phyloP scores from a whole-genome alignment of 2,329 filamentous ascomycete species.

The Fusarium hainanense region DNA sequence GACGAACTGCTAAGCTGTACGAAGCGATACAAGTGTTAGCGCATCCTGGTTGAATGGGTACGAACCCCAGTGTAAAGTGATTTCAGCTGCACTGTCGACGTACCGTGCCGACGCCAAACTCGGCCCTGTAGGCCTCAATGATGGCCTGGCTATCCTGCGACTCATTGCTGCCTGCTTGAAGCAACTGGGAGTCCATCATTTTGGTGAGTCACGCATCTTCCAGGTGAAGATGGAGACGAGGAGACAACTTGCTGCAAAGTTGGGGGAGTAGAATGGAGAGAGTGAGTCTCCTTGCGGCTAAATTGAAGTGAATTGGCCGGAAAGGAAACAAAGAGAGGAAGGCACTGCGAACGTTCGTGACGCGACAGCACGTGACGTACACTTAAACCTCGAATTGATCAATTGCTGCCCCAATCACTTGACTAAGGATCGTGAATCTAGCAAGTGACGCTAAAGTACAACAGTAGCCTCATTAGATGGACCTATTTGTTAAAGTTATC shows the following conservation, averaged over 20 bases:
- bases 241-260: neutral
- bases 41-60: slow-evolving; percentile 5
- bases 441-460: neutral
- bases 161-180: slow-evolving; percentile 51
- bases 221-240: neutral
- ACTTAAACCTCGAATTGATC: neutral
- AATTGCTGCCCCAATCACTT: neutral
- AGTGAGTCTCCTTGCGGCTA: slow-evolving; percentile 20
- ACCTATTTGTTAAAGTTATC: too few relatives aligned
- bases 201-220: slow-evolving; percentile 34
- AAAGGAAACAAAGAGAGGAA: slow-evolving; percentile 15
- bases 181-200: slow-evolving; percentile 48
- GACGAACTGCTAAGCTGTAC: slow-evolving; percentile 36
- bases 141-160: slow-evolving; percentile 60
- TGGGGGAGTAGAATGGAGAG: slow-evolving; percentile 1
- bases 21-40: slow-evolving; percentile 27
- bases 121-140: slow-evolving; percentile 52
- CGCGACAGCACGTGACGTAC: slow-evolving; percentile 25
- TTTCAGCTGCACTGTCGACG: slow-evolving; percentile 45
- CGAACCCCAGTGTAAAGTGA: slow-evolving; percentile 29
- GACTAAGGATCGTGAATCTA: neutral
- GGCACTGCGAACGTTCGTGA: slow-evolving; percentile 19
- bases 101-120: slow-evolving; percentile 55
- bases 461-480: neutral
- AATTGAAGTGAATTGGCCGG: slow-evolving; percentile 28